phyloP scores from a whole-genome alignment of 163 green algal genomes.

The Prototheca cutis region DNA sequence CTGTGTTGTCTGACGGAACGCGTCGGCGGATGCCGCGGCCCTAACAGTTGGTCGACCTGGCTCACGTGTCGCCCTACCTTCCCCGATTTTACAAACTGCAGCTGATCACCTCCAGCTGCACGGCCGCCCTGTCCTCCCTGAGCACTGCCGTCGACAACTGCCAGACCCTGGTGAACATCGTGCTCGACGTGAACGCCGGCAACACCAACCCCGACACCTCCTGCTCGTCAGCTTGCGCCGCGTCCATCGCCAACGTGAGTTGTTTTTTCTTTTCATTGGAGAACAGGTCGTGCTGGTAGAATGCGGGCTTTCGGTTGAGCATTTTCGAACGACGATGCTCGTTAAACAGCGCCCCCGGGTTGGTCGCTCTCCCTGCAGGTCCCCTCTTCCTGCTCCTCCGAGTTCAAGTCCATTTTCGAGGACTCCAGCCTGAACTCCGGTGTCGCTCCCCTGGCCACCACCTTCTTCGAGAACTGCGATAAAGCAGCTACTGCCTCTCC shows the following conservation, averaged over 20 bases:
- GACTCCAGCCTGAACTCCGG: not conserved
- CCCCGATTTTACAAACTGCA: too few species aligned
- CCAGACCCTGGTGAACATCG: not conserved
- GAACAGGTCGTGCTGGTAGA: not conserved
- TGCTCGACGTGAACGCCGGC: not conserved
- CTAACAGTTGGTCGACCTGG: not conserved
- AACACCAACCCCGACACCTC: not conserved
- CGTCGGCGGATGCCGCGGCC: not conserved
- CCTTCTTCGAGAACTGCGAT: slow-evolving; percentile 5
- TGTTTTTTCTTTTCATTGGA: too few species aligned
- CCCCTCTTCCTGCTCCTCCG: not conserved
- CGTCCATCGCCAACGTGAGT: not conserved
- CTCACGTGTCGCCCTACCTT: too few species aligned
- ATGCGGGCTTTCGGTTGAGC: not conserved
- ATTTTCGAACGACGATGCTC: not conserved
- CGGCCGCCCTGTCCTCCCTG: not conserved
- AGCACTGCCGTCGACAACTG: not conserved
- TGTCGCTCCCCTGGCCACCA: not conserved
- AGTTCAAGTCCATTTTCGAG: not conserved
- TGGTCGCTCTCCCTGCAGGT: not conserved
- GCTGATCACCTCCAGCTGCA: not conserved
- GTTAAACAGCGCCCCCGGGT: too few species aligned
- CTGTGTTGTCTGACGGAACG: too few species aligned
- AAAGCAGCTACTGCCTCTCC: not conserved
- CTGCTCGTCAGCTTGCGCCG: not conserved